Evolutionary conservation across 2,329 filamentous ascomycete genomes (phyloP), one percentile per base, ranked within the genome.

Genomic region (Fusarium citri): DNA sequence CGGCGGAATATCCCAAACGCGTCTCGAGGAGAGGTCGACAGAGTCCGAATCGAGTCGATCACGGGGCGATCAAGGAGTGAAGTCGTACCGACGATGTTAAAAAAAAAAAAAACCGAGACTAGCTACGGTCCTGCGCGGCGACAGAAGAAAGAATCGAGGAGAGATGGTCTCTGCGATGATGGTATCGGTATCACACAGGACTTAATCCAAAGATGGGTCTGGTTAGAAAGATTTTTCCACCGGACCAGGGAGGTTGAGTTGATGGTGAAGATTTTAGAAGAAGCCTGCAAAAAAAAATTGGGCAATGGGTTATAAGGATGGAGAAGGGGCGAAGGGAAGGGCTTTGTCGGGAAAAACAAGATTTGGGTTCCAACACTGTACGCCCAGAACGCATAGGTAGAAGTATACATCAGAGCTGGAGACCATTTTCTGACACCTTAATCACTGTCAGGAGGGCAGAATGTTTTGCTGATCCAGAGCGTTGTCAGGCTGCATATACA

Each of bases 221-320:
- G 77, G 75, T 74, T 68, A 75, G 73, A 72, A 72, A 20, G 71
- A 71, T 75, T 76, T 76, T 76, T 76, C 77, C 78, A 79, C 78
- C 74, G 77, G 77, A 78, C 78, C 78, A 79, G 73, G 74, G 77
- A 74, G 69, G 76, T 76, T 77, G 73, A 66, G 66, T 72, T 74
- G 68, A 72, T 79, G 78, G 76, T 79, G 77, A 80, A 76, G 78
- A 73, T 79, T 79, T 75, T 76, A 76, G 69, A 67, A 79, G 72
- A 66, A 78, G 74, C 62, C 71, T 65, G 74, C 76, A 80, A 75
- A 77, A 79, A 74, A 74, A 78, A 66, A 76, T 80, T 79, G 78
- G 78, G 78, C 78, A 77, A 77, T 74, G 76, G 78, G 72, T 76
- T 78, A 72, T 74, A 76, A 76, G 75, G 68, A 72, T 72, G 51